A percentile compares a stretch with the other conserved stretches of the same genome.
phyloP scores from a whole-genome alignment of 768 basidiomycete genomes.

The Podaxis mareebaensis region DNA sequence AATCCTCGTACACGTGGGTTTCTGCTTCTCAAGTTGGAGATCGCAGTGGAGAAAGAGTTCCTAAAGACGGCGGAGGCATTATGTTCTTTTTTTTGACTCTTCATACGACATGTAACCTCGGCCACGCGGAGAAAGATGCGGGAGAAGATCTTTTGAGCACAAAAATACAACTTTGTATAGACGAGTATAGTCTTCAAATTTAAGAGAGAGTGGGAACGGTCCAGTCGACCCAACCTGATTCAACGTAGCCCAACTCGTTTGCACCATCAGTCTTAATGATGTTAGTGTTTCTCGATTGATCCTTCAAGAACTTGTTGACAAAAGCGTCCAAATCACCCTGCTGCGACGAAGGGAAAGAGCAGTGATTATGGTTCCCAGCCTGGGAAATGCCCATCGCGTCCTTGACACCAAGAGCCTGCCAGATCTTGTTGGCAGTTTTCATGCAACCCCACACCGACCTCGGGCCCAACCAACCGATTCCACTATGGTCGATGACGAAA shows the following conservation, averaged over 20 bases:
- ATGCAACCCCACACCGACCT: conserved; percentile 50
- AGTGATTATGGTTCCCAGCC: conserved; percentile 55
- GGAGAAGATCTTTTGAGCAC: not conserved
- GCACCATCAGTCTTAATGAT: conserved; percentile 46
- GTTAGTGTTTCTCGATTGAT: conserved; percentile 47
- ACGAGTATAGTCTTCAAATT: conserved; percentile 7
- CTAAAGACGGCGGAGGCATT: not conserved
- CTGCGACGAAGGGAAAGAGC: conserved; percentile 50
- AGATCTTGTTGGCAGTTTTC: conserved; percentile 51
- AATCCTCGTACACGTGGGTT: conserved; percentile 3
- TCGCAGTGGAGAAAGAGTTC: not conserved
- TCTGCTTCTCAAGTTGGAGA: not conserved
- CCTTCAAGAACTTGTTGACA: conserved; percentile 55
- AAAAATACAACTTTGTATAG: not conserved
- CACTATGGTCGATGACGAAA: conserved; percentile 55
- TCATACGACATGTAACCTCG: not conserved
- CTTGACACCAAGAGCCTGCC: conserved; percentile 47
- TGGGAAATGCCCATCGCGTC: conserved; percentile 54
- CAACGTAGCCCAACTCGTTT: conserved; percentile 38
- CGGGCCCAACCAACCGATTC: conserved; percentile 56
- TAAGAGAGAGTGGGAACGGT: conserved; percentile 42
- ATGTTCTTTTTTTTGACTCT: not conserved
- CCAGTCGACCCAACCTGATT: conserved; percentile 52
- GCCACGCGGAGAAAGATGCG: not conserved
- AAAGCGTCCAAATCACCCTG: conserved; percentile 50